Conservation (phyloP, 2,329 filamentous ascomycete species). For the Ustulina deusta region DNA sequence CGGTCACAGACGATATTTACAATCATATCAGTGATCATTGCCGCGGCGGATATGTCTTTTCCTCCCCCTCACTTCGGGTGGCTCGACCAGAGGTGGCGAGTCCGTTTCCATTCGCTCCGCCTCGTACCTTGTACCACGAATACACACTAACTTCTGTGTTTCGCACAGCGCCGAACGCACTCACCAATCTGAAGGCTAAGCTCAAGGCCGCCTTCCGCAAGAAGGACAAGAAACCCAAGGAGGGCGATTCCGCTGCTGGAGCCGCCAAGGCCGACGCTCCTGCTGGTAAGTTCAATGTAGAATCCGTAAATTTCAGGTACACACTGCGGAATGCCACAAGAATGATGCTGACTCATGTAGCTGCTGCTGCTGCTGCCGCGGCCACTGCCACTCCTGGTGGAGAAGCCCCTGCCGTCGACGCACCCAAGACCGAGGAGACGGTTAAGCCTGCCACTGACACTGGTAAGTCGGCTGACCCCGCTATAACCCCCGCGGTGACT, state of each 20-base stretch:
- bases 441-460: conserved; percentile 44
- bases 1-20: conserved; percentile 13
- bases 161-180: conserved; percentile 59
- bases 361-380: conserved; percentile 6
- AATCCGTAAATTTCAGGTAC: conserved; percentile 7
- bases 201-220: conserved; percentile 57
- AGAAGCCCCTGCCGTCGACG: conserved; percentile 42
- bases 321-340: neutral
- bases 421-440: conserved; percentile 48
- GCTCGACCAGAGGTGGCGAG: conserved; percentile 21
- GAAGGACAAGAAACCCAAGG: conserved; percentile 43
- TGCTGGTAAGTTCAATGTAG: conserved; percentile 29
- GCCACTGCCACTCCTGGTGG: conserved; percentile 14
- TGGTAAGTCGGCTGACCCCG: conserved; percentile 45
- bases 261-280: conserved; percentile 44
- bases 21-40: conserved; percentile 18
- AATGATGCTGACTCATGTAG: conserved; percentile 23
- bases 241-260: conserved; percentile 45
- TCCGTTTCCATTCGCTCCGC: conserved; percentile 13
- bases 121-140: conserved; percentile 22
- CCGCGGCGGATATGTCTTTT: neutral
- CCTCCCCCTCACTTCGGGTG: conserved; percentile 10
- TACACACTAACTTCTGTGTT: conserved; percentile 38
- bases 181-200: conserved; percentile 69
- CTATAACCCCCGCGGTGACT: conserved; percentile 15